These are phyloP conservation scores for Triglochin maritima DNA, from an alignment of 106 monocot genomes.

Conservation along the genomic window DNA sequence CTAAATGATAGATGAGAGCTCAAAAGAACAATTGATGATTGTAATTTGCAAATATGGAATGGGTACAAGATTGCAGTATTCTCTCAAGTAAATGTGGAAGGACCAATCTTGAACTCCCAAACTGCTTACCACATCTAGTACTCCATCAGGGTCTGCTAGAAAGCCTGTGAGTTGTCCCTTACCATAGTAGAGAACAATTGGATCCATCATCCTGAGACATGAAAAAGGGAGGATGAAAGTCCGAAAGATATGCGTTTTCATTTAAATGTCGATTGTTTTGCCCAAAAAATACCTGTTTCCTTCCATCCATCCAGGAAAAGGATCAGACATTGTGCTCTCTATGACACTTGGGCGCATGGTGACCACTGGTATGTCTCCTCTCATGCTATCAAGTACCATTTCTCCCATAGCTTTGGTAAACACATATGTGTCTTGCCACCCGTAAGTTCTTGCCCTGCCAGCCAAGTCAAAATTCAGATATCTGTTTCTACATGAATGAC, in stretches of 20 bases:
- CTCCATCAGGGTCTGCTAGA: slow-evolving; percentile 53
- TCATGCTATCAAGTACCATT: slow-evolving; percentile 62
- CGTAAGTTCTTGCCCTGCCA: slow-evolving; percentile 58
- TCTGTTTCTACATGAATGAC: background rate
- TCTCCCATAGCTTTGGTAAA: slow-evolving; percentile 98
- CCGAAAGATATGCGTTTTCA: too few relatives aligned
- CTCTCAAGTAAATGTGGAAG: too few relatives aligned
- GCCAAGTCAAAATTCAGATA: background rate
- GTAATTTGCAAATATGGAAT: too few relatives aligned
- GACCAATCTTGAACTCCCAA: too few relatives aligned
- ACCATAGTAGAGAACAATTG: slow-evolving; percentile 71
- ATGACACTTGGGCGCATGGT: slow-evolving; percentile 73
- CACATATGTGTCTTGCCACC: slow-evolving; percentile 89
- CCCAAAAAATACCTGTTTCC: slow-evolving; percentile 52
- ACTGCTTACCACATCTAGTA: slow-evolving; percentile 69
- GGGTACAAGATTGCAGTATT: too few relatives aligned
- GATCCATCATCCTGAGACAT: slow-evolving; percentile 79
- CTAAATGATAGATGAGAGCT: too few relatives aligned
- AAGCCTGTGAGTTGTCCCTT: slow-evolving; percentile 85
- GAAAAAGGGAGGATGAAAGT: background rate
- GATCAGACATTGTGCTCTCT: slow-evolving; percentile 73
- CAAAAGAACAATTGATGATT: too few relatives aligned
- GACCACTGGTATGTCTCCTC: slow-evolving; percentile 76
- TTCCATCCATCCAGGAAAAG: slow-evolving; percentile 97
- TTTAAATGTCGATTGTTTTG: background rate